A percentile compares a stretch with the other conserved stretches of the same genome.
Evolutionary conservation across 176 grass and related monocot species (phyloP).

Genomic region (Paspalum vaginatum): DNA sequence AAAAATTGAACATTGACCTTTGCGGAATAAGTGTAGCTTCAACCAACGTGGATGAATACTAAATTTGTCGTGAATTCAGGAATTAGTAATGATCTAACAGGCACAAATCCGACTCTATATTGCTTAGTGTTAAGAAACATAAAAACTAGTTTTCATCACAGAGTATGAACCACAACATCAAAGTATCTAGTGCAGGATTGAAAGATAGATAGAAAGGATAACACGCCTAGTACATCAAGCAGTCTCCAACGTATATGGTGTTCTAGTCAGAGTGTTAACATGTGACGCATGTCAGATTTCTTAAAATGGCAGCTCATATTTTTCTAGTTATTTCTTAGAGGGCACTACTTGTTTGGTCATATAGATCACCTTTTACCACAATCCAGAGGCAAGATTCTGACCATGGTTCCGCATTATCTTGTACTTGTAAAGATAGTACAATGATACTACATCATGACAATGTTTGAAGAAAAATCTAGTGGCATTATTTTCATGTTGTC

Average conservation of each 20-base stretch:
- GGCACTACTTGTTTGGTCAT: not conserved
- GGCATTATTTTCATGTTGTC: not conserved
- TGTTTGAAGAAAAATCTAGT: not conserved
- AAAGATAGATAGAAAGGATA: not conserved
- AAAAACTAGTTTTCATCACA: not conserved
- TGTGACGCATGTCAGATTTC: constrained; percentile 16
- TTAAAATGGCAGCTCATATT: not conserved
- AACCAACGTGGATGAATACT: not conserved
- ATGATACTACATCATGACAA: not conserved
- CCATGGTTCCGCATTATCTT: not conserved
- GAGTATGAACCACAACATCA: not conserved
- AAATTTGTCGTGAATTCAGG: not conserved
- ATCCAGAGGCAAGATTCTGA: not conserved
- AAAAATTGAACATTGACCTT: not conserved
- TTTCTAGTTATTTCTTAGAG: constrained; percentile 6
- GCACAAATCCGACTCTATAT: not conserved
- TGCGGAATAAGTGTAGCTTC: not conserved
- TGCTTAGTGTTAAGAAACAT: not conserved
- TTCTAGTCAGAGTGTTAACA: not conserved
- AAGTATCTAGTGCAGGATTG: not conserved
- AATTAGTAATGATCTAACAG: not conserved
- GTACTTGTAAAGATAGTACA: not conserved
- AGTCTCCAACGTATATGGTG: not conserved
- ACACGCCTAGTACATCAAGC: not conserved
- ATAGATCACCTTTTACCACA: not conserved